A percentile compares a stretch with the other conserved stretches of the same genome.
phyloP scores from a whole-genome alignment of 2,329 filamentous ascomycete genomes.

The Stylonectria norvegica region DNA sequence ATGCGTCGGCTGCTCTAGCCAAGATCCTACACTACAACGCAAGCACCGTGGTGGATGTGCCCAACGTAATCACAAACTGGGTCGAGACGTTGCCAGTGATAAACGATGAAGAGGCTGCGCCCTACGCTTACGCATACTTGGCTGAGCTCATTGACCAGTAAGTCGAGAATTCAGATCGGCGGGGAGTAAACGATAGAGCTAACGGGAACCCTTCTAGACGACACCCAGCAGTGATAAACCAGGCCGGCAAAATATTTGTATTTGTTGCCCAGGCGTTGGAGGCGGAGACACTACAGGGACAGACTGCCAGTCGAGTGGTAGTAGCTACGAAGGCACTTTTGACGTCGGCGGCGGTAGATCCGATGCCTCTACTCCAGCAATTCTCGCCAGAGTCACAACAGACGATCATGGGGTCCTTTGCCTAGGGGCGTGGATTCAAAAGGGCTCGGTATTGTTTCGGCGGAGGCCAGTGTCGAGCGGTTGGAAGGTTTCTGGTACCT shows the following conservation, averaged over 20 bases:
- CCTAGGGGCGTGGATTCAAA: constrained; percentile 39
- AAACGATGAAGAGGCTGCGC: constrained; percentile 95
- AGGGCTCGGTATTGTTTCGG: constrained; percentile 7
- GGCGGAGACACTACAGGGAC: constrained; percentile 82
- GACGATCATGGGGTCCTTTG: constrained; percentile 75
- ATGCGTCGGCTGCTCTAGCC: constrained; percentile 91
- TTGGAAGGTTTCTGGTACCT: constrained; percentile 7
- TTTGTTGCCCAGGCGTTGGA: constrained; percentile 86
- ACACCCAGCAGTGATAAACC: constrained; percentile 75
- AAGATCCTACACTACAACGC: constrained; percentile 94
- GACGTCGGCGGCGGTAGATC: constrained; percentile 68
- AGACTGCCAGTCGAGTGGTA: constrained; percentile 74
- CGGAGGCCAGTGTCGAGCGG: constrained; percentile 5
- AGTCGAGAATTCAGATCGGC: constrained; percentile 39
- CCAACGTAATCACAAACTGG: constrained; percentile 80
- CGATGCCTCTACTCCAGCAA: constrained; percentile 69
- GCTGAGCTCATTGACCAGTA: constrained; percentile 92
- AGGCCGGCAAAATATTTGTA: constrained; percentile 78
- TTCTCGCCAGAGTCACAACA: constrained; percentile 79
- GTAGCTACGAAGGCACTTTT: constrained; percentile 75
- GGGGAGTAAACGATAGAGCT: constrained; percentile 14
- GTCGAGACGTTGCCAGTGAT: constrained; percentile 84
- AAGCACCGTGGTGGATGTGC: constrained; percentile 68
- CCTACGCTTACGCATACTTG: constrained; percentile 91
- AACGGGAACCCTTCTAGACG: constrained; percentile 55